Base-by-base conservation (phyloP, 352 stramenopile genomes). In the Pilasporangium apinafurcum region DNA sequence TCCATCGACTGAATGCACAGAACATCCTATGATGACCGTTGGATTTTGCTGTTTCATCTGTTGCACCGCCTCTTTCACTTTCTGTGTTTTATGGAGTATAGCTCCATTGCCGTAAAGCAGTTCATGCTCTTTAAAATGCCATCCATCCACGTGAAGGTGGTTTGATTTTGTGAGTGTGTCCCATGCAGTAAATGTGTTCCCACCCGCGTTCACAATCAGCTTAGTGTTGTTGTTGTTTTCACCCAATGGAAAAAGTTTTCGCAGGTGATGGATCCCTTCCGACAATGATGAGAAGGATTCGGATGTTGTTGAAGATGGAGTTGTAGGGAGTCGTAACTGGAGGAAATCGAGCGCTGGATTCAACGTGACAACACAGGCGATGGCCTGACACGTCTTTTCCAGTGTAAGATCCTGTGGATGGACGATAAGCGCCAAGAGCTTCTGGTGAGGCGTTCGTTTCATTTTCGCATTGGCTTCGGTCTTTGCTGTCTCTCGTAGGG, bases 1-100 rank as follows among this genome's bases (percentile, higher is more conserved):
- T 0, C 51, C 33, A 7, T 53, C 43, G 1, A 67, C 51, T 2
- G 51, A 59, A 30, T 82, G 68, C 37, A 78, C 68, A 0, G 69
- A 82, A 44, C 58, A 69, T 7, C 65, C 65, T 14, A 65, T 36
- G 3, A 62, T 27, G 17, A 57, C 16, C 31, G 17, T 14, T 5
- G 10, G 21, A 21, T 6, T 29, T 9, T 13, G 37, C n/a, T 18
- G 8, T 25, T 34, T 33, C 36, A 26, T 12, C 8, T 27, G 22
- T 25, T 39, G 6, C 10, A 47, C 30, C n/a, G n/a, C n/a, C n/a
- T n/a, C n/a, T n/a, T n/a, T n/a, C n/a, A n/a, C n/a, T n/a, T n/a
- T n/a, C n/a, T n/a, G n/a, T n/a, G n/a, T n/a, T n/a, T n/a, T n/a
- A n/a, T n/a, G n/a, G 12, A 30, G 13, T 7, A 17, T 8, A 14